Conservation (phyloP, 2,329 filamentous ascomycete genomes). For the Stagonosporopsis rhizophila region DNA sequence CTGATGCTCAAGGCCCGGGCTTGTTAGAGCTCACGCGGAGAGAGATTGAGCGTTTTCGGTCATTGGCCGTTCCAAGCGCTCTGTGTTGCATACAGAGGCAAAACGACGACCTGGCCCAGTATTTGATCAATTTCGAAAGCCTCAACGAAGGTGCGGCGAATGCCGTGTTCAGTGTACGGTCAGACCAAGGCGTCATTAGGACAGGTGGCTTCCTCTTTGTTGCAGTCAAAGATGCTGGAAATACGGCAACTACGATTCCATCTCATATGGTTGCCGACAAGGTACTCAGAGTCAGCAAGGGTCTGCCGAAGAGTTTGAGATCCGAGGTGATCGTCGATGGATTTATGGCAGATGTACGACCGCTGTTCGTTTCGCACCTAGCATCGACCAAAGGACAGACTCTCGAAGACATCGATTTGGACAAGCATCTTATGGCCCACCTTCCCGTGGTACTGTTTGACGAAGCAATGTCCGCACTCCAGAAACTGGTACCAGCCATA, state of each 20-base stretch:
- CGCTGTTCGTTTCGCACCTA: slow-evolving; percentile 32
- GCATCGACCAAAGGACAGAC: slow-evolving; percentile 5
- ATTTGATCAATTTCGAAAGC: slow-evolving; percentile 30
- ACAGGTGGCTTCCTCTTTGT: slow-evolving; percentile 25
- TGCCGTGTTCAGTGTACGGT: slow-evolving; percentile 38
- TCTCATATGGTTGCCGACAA: slow-evolving; percentile 20
- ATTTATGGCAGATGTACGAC: slow-evolving; percentile 37
- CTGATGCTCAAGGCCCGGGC: neutral
- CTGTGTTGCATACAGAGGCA: slow-evolving; percentile 26
- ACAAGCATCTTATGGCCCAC: slow-evolving; percentile 15
- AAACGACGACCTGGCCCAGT: slow-evolving; percentile 2
- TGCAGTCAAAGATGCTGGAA: slow-evolving; percentile 14
- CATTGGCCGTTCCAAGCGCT: slow-evolving; percentile 15
- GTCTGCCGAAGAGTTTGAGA: slow-evolving; percentile 33
- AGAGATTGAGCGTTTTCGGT: slow-evolving; percentile 17
- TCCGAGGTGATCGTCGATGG: slow-evolving; percentile 35
- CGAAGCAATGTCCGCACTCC: slow-evolving; percentile 7
- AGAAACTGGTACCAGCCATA: slow-evolving; percentile 7
- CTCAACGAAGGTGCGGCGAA: slow-evolving; percentile 47
- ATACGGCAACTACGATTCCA: slow-evolving; percentile 17
- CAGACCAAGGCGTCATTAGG: neutral
- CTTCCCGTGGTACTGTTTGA: slow-evolving; percentile 9
- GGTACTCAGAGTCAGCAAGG: slow-evolving; percentile 43
- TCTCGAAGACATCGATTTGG: slow-evolving; percentile 15
- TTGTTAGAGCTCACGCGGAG: slow-evolving; percentile 11